Evolutionary conservation across 768 basidiomycete species (phyloP).

Genomic region (Leccinellum albellum): DNA sequence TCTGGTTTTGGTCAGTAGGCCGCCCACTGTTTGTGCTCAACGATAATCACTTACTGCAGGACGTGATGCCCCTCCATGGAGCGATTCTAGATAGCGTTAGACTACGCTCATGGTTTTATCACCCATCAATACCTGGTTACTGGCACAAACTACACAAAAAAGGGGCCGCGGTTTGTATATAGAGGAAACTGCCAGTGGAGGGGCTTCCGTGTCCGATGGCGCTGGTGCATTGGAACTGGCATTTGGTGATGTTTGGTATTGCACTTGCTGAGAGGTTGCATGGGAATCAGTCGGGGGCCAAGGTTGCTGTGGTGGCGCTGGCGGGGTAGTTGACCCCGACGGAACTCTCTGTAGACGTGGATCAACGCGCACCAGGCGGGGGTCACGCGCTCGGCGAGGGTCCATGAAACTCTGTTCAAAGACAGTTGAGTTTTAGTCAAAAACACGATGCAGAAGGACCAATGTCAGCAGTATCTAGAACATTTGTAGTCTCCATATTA

Average conservation of each 20-base stretch:
- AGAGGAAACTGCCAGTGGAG: conserved; percentile 12
- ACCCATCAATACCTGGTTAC: conserved; percentile 73
- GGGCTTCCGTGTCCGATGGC: conserved; percentile 2
- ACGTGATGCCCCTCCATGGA: conserved; percentile 98
- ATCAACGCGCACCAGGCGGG: conserved; percentile 69
- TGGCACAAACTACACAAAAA: conserved; percentile 99
- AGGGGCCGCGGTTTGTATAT: conserved; percentile 67
- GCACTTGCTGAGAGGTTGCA: conserved; percentile 13
- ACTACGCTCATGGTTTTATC: neutral
- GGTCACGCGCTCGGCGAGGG: conserved; percentile 76
- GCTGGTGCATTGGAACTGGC: neutral
- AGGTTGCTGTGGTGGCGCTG: conserved; percentile 21
- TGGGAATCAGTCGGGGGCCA: conserved; percentile 22
- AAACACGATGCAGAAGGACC: conserved; percentile 10
- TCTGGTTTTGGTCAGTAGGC: conserved; percentile 40
- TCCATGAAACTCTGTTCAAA: conserved; percentile 50
- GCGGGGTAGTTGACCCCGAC: conserved; percentile 34
- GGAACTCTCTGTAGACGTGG: conserved; percentile 57
- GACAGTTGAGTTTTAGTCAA: conserved; percentile 14
- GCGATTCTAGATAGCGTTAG: conserved; percentile 62
- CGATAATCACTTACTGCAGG: conserved; percentile 58
- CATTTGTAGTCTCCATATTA: conserved; percentile 70
- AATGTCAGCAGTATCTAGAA: conserved; percentile 94
- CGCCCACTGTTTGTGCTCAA: neutral
- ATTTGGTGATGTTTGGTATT: conserved; percentile 15